Evolutionary conservation across 306 rosid species (phyloP).

Genomic region (Begonia fuchsioides): DNA sequence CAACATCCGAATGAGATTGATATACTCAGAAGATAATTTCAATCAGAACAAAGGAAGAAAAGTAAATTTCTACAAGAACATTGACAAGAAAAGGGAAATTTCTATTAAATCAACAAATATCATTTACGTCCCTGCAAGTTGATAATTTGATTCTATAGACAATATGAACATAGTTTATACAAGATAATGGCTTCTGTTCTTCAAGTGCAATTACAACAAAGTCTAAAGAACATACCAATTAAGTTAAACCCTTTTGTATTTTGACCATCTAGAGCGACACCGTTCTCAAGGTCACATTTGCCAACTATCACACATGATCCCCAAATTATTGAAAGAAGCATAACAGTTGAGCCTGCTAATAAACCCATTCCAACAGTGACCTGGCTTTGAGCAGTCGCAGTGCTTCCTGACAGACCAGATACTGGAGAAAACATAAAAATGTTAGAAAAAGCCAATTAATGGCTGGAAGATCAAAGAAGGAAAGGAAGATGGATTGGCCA

Average conservation of each 20-base stretch:
- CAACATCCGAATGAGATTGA: no score
- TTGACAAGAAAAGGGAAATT: no score
- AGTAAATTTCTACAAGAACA: no score
- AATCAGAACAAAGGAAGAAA: no score
- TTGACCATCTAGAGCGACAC: slow-evolving; percentile 13
- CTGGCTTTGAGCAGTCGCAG: slow-evolving; percentile 47
- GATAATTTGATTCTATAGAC: no score
- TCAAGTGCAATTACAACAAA: no score
- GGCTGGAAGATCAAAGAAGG: no score
- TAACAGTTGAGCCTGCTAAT: slow-evolving; percentile 62
- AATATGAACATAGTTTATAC: background rate
- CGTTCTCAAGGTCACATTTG: slow-evolving; percentile 33
- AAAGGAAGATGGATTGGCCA: no score
- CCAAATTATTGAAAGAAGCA: slow-evolving; percentile 59
- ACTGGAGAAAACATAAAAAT: slow-evolving; percentile 19
- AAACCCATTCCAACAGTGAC: slow-evolving; percentile 70
- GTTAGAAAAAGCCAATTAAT: background rate
- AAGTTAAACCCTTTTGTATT: slow-evolving; percentile 35
- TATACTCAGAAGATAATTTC: no score
- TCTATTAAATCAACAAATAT: no score
- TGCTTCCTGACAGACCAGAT: slow-evolving; percentile 50
- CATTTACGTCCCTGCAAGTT: no score
- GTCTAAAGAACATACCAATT: slow-evolving; percentile 26
- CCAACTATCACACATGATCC: slow-evolving; percentile 53
- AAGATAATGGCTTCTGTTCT: no score